phyloP scores from a whole-genome alignment of 805 yeast genomes.

The Yamadazyma kitorensis region DNA sequence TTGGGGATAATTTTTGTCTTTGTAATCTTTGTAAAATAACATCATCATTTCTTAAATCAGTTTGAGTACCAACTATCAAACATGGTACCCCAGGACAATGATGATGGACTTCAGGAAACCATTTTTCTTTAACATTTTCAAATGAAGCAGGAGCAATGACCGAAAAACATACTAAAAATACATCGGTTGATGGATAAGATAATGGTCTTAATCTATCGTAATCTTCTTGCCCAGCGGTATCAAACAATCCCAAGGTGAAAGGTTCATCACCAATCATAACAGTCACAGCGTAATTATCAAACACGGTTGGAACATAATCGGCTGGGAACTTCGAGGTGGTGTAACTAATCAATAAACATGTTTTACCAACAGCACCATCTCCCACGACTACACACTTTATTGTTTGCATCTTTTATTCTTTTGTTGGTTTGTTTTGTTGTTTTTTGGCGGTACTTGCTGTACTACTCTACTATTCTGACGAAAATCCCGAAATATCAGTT shows the following conservation, averaged over 20 bases:
- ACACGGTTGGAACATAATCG: conserved; percentile 98
- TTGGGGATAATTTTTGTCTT: conserved; percentile 86
- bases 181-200: conserved; percentile 96
- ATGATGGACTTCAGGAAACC: conserved; percentile 97
- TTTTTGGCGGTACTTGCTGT: too few relatives aligned
- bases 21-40: conserved; percentile 84
- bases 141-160: conserved; percentile 96
- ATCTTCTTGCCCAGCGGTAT: conserved; percentile 99
- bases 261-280: conserved; percentile 98
- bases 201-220: conserved; percentile 96
- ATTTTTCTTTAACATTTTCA: conserved; percentile 95
- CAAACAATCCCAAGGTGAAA: conserved; percentile 93
- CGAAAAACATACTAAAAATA: conserved; percentile 91
- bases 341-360: conserved; percentile 92
- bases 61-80: conserved; percentile 94
- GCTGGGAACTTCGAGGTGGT: conserved; percentile 97
- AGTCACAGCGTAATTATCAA: conserved; percentile 91
- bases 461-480: too few relatives aligned
- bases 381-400: conserved; percentile 98
- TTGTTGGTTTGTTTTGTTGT: conserved; percentile 5
- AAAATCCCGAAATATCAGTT: too few relatives aligned
- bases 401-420: conserved; percentile 42
- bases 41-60: conserved; percentile 91
- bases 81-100: conserved; percentile 99
- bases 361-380: conserved; percentile 99